phyloP scores from a whole-genome alignment of 805 yeast genomes.

The Teunomyces lycoperdinae region DNA sequence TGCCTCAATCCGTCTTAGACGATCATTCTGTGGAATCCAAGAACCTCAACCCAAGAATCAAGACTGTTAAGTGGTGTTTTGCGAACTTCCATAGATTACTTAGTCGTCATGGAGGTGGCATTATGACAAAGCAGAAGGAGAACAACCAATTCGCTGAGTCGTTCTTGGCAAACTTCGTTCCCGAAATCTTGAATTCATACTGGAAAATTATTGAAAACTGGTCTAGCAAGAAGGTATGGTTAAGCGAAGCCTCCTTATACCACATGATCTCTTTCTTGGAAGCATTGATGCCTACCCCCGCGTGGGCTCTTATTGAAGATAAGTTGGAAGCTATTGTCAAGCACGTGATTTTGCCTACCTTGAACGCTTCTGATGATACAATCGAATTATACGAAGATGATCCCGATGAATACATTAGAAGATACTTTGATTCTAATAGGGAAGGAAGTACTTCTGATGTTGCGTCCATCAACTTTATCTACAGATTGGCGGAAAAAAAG shows the following conservation, averaged over 20 bases:
- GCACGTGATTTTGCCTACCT: conserved; percentile 41
- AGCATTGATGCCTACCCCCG: conserved; percentile 39
- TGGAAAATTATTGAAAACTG: conserved; percentile 43
- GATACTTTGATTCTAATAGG: conserved; percentile 45
- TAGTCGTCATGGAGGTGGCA: conserved; percentile 44
- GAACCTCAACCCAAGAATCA: conserved; percentile 40
- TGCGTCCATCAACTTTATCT: conserved; percentile 48
- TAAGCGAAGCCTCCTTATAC: conserved; percentile 38
- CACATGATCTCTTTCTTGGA: conserved; percentile 44
- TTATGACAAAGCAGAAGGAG: conserved; percentile 29
- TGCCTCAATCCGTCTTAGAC: conserved; percentile 31
- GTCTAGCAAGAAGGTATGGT: conserved; percentile 38
- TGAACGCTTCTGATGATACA: conserved; percentile 36
- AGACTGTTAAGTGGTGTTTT: conserved; percentile 45
- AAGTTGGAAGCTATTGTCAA: conserved; percentile 39
- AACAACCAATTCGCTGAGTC: conserved; percentile 25
- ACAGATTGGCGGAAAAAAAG: conserved; percentile 33
- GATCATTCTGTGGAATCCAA: conserved; percentile 31
- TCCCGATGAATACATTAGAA: conserved; percentile 43
- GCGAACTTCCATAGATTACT: conserved; percentile 41
- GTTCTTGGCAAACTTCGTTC: conserved; percentile 38
- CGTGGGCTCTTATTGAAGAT: conserved; percentile 34
- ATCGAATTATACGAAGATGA: conserved; percentile 45
- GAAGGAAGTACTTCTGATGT: conserved; percentile 49
- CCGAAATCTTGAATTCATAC: conserved; percentile 40